Base-by-base conservation (phyloP, 768 basidiomycete genomes). In the Hydnum rufescens region DNA sequence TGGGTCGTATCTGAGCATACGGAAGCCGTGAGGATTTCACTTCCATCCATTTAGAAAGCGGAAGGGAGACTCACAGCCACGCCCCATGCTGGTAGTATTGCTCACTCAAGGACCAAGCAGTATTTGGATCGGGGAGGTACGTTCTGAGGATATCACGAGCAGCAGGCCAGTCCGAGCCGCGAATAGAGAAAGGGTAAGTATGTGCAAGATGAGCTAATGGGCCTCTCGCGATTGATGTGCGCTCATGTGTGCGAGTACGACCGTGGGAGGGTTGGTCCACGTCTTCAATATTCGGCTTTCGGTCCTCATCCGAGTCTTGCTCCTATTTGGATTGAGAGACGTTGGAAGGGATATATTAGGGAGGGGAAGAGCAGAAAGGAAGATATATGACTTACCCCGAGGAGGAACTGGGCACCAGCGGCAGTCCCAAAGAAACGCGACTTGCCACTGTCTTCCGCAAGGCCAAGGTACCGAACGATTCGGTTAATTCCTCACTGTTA, bases 321-420 rank as follows among this genome's bases (percentile, higher is more conserved):
- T n/a, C n/a, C n/a, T n/a, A n/a, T n/a, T n/a, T n/a, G n/a, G n/a
- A 48, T 19, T 16, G 23, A 31, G n/a, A 31, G 30, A 51, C 22
- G 23, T 28, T 30, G 22, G n/a, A 32, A 36, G 32, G 51, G 22
- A 26, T n/a, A 32, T 30, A 19, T 18, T 5, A 53, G 18, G 52
- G 5, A 8, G 25, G 4, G 25, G 51, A 23, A 51, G 13, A n/a
- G n/a, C 8, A 18, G 23, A 19, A 42, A 36, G 42, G 28, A 25
- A 25, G 26, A 23, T 25, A 44, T 28, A 1, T 49, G 39, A 30
- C 55, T 55, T 34, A 54, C 55, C 48, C 53, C 55, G 29, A 56
- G 42, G 5, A 56, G 39, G 34, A 55, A 55, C 46, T 56, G 56
- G 23, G 55, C 57, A 30, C 55, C 55, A 50, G 53, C 55, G 5